Base-by-base conservation (phyloP, 148 eudicot species). In the Beta vulgaris region DNA sequence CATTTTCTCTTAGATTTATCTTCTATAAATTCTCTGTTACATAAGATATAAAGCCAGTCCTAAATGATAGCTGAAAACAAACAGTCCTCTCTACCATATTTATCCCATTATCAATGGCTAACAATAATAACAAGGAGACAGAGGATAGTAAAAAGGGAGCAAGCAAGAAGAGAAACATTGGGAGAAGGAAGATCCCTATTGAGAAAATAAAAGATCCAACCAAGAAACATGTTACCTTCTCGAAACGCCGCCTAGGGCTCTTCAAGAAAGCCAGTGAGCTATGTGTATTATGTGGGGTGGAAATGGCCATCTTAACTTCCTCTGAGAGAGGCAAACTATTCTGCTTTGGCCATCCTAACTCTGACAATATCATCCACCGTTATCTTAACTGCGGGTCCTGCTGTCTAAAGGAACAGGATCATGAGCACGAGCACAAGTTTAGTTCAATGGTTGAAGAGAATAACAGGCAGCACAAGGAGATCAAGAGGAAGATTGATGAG, bases 231-330 rank as follows among this genome's bases (percentile, higher is more conserved):
- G 75, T 77, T 10, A 73, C 81, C 7, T 82, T 77, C 66, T 73
- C 84, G 3, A 82, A 82, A 53, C 76, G 84, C 3, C 78, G 81
- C 10, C 29, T 4, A 0, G 81, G 84, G 7, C 54, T 82, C 18
- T 82, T 77, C 77, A 82, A 82, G 71, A 82, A 77, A 61, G 81
- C 84, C 26, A 44, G 37, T 26, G 84, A 82, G 61, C 72, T 82
- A 13, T 74, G 78, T 7, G 49, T 71, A 48, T 57, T 77, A 2
- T 67, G 81, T 19, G 84, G 81, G 18, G 81, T 63, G 21, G 78
- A 82, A 26, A 29, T 77, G 23, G 76, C 81, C 19, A 49, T 82
- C 35, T 12, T 77, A 19, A 35, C 68, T 44, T 73, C 53, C 34
- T 82, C 84, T 37, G 70, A 71, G 13, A 58, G 69, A 8, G 80